Base-by-base conservation (phyloP, 805 yeast genomes). In the Spathaspora passalidarum region DNA sequence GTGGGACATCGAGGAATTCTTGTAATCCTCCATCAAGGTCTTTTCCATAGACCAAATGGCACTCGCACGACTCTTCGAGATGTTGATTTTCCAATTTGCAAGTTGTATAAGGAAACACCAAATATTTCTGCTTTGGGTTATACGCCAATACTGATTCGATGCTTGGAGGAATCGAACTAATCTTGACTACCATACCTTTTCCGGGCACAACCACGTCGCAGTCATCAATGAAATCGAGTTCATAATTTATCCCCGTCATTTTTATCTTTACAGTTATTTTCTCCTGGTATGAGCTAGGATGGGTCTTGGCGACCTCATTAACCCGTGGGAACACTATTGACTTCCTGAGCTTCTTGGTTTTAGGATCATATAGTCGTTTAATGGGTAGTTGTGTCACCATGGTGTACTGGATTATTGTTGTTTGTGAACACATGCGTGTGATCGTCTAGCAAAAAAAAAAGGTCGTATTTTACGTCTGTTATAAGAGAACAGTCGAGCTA, bases 21-120 rank as follows among this genome's bases (percentile, higher is more conserved):
- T 69, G 75, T 16, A 71, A 51, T 3, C 75, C 75, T 7, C 76
- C 76, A 41, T 69, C 65, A 3, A 70, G 40, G 40, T 63, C 64
- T 10, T 43, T 45, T 2, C 76, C 76, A 51, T 64, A 66, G 5
- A 56, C 59, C 41, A 59, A 53, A 22, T 50, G 45, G 3, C 45
- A 41, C 2, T 51, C 19, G 45, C 76, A 70, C 3, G 18, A 5
- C 16, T 29, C 13, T 7, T 22, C 32, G 5, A 9, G 5, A 3
- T 39, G 22, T 9, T 43, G 20, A 29, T 45, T 49, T 44, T 67
- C 69, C 20, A 59, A 53, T 45, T 60, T 49, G 50, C 74, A 69
- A 23, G 57, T 62, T 10, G 69, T 53, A 47, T 58, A 62, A 6
- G 75, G 75, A 45, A 57, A 70, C 11, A 70, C 57, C 45, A 65